These are phyloP conservation scores for Furcasterigmium furcatum DNA, from an alignment of 2,329 filamentous ascomycete species.

Conservation along the genomic window DNA sequence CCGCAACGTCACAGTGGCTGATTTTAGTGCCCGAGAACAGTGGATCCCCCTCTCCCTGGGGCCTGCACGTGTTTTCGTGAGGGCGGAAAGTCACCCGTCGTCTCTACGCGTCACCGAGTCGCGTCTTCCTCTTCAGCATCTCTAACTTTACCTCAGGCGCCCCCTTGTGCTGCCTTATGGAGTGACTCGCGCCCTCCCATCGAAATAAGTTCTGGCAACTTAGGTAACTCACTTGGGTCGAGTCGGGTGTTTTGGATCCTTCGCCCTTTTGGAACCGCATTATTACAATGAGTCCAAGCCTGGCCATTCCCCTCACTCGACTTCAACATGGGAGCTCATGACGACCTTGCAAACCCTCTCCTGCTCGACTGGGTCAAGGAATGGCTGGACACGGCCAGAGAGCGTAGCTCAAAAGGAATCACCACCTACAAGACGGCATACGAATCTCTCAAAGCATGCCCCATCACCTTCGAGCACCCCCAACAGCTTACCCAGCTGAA, in stretches of 20 bases:
- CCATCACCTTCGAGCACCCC: conserved; percentile 68
- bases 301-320: not conserved
- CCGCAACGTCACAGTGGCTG: not conserved
- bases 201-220: too few relatives aligned
- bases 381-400: conserved; percentile 68
- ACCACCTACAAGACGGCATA: conserved; percentile 75
- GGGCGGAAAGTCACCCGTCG: not conserved
- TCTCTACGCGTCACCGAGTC: not conserved
- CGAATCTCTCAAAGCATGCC: conserved; percentile 72
- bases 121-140: not conserved
- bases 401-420: conserved; percentile 67
- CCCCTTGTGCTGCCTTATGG: too few relatives aligned
- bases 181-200: too few relatives aligned
- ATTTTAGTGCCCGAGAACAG: too few relatives aligned
- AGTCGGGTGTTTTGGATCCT: not conserved
- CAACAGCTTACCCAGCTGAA: conserved; percentile 70
- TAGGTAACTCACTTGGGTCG: too few relatives aligned
- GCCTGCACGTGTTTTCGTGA: not conserved
- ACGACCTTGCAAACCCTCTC: conserved; percentile 63
- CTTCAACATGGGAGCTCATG: conserved; percentile 26
- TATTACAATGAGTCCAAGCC: not conserved
- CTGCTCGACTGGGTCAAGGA: conserved; percentile 73
- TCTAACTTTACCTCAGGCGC: not conserved
- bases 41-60: too few relatives aligned
- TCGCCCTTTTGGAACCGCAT: not conserved